Conservation (phyloP, 192 early-diverging fungal genomes). For the Endogone sp. region DNA sequence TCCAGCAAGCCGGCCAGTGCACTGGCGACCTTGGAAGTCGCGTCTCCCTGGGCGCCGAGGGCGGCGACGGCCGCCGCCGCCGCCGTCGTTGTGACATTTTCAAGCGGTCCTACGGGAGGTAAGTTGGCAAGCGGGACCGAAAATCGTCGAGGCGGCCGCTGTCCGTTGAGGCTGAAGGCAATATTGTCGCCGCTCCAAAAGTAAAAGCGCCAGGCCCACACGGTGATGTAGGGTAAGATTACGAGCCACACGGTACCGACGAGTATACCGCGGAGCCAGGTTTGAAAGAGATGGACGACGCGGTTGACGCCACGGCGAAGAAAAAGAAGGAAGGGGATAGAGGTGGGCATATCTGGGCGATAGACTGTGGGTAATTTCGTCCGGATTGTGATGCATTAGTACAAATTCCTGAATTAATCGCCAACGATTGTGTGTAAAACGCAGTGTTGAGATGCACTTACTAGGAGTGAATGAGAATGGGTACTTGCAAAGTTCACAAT, state of each 20-base stretch:
- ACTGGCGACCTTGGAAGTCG: background rate
- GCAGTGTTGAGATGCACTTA: slow-evolving; percentile 1
- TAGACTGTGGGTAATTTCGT: slow-evolving; percentile 37
- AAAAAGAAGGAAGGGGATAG: slow-evolving; percentile 57
- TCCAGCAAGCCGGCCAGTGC: background rate
- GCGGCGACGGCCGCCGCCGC: background rate
- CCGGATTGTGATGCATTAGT: too few species aligned
- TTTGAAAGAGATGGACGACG: slow-evolving; percentile 26
- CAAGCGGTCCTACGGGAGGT: background rate
- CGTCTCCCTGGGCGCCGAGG: background rate
- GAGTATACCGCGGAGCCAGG: slow-evolving; percentile 53
- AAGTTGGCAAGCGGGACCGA: background rate
- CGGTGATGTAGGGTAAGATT: slow-evolving; percentile 76
- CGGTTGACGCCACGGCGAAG: slow-evolving; percentile 47
- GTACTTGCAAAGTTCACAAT: slow-evolving; percentile 92
- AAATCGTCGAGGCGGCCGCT: background rate
- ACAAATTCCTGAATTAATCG: too few species aligned
- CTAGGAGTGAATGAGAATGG: slow-evolving; percentile 79
- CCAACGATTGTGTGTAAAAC: background rate
- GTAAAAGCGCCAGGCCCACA: slow-evolving; percentile 84
- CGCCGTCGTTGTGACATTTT: background rate
- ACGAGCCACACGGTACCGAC: slow-evolving; percentile 76
- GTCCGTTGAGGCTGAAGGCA: slow-evolving; percentile 20
- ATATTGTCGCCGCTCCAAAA: slow-evolving; percentile 67
- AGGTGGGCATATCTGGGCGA: slow-evolving; percentile 72